Base-by-base conservation (phyloP, 305 asterid genomes). In the Plantago lanceolata region DNA sequence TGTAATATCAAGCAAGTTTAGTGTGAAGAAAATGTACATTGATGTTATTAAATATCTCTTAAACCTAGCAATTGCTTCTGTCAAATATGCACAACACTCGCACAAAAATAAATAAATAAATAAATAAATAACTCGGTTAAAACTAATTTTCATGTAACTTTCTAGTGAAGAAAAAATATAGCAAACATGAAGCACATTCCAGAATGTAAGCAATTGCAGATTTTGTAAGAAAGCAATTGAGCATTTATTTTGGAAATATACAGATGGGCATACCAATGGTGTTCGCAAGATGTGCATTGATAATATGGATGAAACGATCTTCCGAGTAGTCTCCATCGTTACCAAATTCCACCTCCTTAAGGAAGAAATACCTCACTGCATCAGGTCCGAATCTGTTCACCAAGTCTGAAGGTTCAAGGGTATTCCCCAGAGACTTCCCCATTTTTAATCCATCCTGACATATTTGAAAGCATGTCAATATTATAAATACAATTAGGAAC, bases 361-460 rank as follows among this genome's bases (percentile, higher is more conserved):
- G 91, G 81, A 93, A 93, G 76, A 89, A 93, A 75, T 93, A 89
- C 80, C 99, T 78, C 60, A 93, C 99, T 62, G 95, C 99, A 79
- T 93, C 99, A 65, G 91, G 31, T 61, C 99, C 99, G 75, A 89
- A 89, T 71, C 81, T 87, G 54, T 72, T 75, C 79, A 93, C 86
- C 84, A 93, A 81, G 54, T 85, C 92, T n/a, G 80, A 80, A 20
- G 99, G 99, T 69, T 93, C 97, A 53, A 93, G 89, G 52, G 94
- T 90, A 77, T 93, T 93, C 48, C 99, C 97, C 59, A 93, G 75
- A 20, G 99, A 85, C 73, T 93, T 93, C 7, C 99, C 99, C 99
- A 93, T 93, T 85, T 93, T 93, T 87, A 85, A 68, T 64, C 99
- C 97, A 76, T 87, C 99, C 99, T 93, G 77, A 56, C 50, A 74